Evolutionary conservation across 2,329 filamentous ascomycete species (phyloP), one percentile per base, ranked within the genome.

Genomic region (Dothideomycetes sp.): DNA sequence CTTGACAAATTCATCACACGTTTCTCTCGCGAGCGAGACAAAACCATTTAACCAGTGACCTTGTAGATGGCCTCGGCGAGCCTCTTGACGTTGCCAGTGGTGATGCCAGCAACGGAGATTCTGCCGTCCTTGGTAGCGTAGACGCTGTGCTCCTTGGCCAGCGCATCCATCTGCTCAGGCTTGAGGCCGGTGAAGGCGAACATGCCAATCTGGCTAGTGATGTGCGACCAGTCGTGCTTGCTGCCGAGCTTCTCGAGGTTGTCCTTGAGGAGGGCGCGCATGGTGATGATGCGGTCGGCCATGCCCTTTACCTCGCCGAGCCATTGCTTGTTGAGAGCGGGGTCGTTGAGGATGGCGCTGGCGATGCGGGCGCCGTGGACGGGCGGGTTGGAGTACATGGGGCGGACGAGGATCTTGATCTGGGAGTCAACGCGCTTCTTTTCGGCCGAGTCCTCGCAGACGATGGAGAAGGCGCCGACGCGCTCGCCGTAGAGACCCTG

Each of bases 121-220:
- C 84, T 77, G 53, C 84, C 84, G 58, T 91, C 83, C 72, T 86
- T 91, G 65, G 91, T 96, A 50, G 88, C 89, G 62, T 98, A 98
- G 55, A 98, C 89, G 45, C 86, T 94, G 75, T 91, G 85, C 72
- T 96, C 85, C 72, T 93, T 87, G 51, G 88, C 85, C 47, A 98
- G 73, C 56, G 70, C 70, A 41, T 89, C 83, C 85, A 96, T 95
- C 70, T 95, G 84, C 67, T 89, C 81, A 40, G 88, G 70, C 54
- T 73, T 89, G 56, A 98, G 71, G 46, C 91, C 91, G 38, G 91
- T 98, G 75, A 94, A 98, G 53, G 91, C 89, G 60, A 98, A 98
- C 91, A 98, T 98, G 69, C 91, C 91, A 57, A 98, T 98, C 65
- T 94, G 86, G 67, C 75, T 88, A 52, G 91, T 96, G 68, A 98